Evolutionary conservation across 306 rosid genomes (phyloP).

Genomic region (Alnus glutinosa): DNA sequence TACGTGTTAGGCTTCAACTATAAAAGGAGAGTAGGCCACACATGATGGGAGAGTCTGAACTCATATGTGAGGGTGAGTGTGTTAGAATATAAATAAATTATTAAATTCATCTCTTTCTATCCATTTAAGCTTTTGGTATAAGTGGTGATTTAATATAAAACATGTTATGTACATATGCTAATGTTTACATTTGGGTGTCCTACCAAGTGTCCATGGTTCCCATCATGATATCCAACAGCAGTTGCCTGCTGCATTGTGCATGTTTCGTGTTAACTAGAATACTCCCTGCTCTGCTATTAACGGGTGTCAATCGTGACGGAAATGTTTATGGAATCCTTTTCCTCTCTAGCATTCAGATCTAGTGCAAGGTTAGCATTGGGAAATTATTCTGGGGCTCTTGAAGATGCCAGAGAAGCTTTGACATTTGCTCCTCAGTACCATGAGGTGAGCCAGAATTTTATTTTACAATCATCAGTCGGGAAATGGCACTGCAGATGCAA

Average conservation of each 20-base stretch:
- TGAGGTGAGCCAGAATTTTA: conserved; percentile 54
- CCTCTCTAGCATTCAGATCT: conserved; percentile 53
- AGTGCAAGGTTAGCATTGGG: conserved; percentile 62
- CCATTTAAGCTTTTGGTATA: too few relatives aligned
- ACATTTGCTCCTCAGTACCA: conserved; percentile 53
- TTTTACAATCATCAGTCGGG: neutral
- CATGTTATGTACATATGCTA: neutral
- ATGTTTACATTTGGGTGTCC: neutral
- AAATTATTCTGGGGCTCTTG: conserved; percentile 66
- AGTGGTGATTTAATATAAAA: neutral
- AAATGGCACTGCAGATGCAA: conserved; percentile 17
- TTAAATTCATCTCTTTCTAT: too few relatives aligned
- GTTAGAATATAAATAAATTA: too few relatives aligned
- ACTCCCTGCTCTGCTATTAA: neutral
- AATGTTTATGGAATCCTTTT: conserved; percentile 13
- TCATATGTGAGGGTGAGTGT: too few relatives aligned
- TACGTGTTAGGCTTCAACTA: too few relatives aligned
- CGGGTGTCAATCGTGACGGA: neutral
- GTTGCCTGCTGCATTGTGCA: neutral
- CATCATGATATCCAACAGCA: neutral
- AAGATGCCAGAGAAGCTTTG: conserved; percentile 72
- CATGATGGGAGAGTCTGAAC: too few relatives aligned
- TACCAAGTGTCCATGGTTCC: neutral
- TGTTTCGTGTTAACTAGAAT: too few relatives aligned
- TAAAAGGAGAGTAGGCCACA: too few relatives aligned